A percentile compares a stretch with the other conserved stretches of the same genome.
phyloP scores from a whole-genome alignment of 495 filamentous ascomycete species.

The Trichocladium uniseriatum region DNA sequence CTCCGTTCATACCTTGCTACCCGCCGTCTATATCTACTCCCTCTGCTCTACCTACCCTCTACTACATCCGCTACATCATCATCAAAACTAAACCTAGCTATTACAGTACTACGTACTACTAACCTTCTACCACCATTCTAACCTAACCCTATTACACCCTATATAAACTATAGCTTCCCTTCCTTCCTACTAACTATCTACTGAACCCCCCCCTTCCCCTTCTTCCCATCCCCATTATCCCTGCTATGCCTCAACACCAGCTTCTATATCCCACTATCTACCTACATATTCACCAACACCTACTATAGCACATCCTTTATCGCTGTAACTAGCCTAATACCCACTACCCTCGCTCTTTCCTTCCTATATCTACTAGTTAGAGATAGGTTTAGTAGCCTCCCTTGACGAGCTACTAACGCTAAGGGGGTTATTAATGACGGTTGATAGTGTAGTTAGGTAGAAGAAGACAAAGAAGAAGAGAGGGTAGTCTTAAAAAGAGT shows the following conservation, averaged over 20 bases:
- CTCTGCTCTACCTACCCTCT: not conserved
- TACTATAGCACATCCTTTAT: slow-evolving; percentile 15
- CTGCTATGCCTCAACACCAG: slow-evolving; percentile 2
- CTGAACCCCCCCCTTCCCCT: not conserved
- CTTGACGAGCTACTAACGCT: not conserved
- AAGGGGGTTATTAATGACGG: not conserved
- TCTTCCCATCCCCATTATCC: too few species aligned
- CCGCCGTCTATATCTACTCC: too few species aligned
- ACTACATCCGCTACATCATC: not conserved
- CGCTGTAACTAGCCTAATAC: slow-evolving; percentile 3
- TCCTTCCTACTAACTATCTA: too few species aligned
- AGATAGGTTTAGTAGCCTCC: too few species aligned
- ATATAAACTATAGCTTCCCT: not conserved
- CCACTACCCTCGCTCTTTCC: not conserved
- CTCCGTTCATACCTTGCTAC: too few species aligned
- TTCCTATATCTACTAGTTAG: too few species aligned
- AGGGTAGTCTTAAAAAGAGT: slow-evolving; percentile 13
- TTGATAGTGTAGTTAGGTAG: too few species aligned
- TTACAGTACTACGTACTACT: not conserved
- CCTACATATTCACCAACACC: slow-evolving; percentile 5
- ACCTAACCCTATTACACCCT: not conserved
- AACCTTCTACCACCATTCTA: not conserved
- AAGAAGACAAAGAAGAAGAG: too few species aligned
- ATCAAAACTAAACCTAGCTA: not conserved
- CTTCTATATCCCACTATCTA: slow-evolving; percentile 6